Base-by-base conservation (phyloP, 331 rosid genomes). In the Phaseolus coccineus region DNA sequence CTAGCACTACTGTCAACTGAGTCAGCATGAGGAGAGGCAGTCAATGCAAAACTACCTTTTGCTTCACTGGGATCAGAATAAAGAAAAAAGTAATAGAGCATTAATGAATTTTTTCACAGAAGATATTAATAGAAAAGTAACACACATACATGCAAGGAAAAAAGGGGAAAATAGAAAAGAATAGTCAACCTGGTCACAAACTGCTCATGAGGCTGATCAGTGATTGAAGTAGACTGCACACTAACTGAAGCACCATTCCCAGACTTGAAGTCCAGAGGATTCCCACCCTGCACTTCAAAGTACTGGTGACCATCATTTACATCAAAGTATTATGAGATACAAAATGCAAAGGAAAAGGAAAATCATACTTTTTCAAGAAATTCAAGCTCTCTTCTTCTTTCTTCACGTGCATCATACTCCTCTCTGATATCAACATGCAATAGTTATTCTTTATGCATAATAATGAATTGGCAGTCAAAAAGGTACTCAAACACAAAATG, bases 1-100 rank as follows among this genome's bases (percentile, higher is more conserved):
- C 89, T 89, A 77, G 92, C 93, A 83, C 93, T 91, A 82, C 98
- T 93, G 83, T 93, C 97, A 44, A 91, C 93, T 67, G 97, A 93
- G 75, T 91, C 98, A 64, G 97, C 92, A 84, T 69, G 94, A 37
- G 97, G 95, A 61, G 98, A 93, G 71, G 97, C 92, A 86, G 98
- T 83, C 90, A 89, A 88, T 24, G 91, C 94, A 86, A 89, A 93
- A 87, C 97, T 93, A 82, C 93, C 97, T 84, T 91, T 93, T 30
- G 95, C 93, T 84, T 93, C 98, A 71, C 98, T 93, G 86, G 66
- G 66, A 72, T 73, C 28, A 84, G 16, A 68, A 50, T 63, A 42
- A 6, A 77, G 74, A 63, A 67, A 47, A 25, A 81, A 58, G 77
- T 39, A 81, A 74, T 0, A 31, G 5, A 70, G 56, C 74, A 63